phyloP scores from a whole-genome alignment of 2,329 filamentous ascomycete species.

The Bipolaris cookei region DNA sequence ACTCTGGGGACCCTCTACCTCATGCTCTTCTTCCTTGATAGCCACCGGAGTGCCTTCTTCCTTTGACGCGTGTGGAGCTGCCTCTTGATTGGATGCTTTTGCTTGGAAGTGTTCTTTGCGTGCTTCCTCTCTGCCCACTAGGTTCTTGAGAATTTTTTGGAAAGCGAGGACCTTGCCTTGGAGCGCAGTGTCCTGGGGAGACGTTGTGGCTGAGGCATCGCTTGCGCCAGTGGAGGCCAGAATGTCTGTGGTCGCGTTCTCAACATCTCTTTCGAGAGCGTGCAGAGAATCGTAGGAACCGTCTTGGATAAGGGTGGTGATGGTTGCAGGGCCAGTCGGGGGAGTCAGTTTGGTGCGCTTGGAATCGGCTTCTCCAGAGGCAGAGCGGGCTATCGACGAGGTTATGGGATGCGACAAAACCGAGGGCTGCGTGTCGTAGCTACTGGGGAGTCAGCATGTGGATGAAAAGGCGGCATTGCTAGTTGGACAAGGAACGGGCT shows the following conservation, averaged over 20 bases:
- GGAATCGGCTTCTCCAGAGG: slow-evolving; percentile 50
- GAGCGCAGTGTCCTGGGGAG: slow-evolving; percentile 46
- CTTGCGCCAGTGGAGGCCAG: slow-evolving; percentile 41
- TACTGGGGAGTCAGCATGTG: slow-evolving; percentile 27
- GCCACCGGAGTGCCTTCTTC: slow-evolving; percentile 21
- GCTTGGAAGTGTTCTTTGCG: slow-evolving; percentile 21
- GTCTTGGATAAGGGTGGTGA: slow-evolving; percentile 48
- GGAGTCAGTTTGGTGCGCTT: slow-evolving; percentile 56
- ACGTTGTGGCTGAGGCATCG: slow-evolving; percentile 32
- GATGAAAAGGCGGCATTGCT: background rate
- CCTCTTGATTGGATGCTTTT: slow-evolving; percentile 13
- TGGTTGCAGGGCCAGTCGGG: slow-evolving; percentile 37
- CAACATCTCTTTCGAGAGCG: slow-evolving; percentile 53
- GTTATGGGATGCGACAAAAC: slow-evolving; percentile 51
- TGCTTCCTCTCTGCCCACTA: slow-evolving; percentile 40
- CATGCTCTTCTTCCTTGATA: slow-evolving; percentile 32
- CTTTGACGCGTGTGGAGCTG: slow-evolving; percentile 13
- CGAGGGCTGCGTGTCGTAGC: slow-evolving; percentile 55
- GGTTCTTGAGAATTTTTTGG: slow-evolving; percentile 37
- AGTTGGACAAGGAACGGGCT: background rate
- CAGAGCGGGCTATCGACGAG: slow-evolving; percentile 35
- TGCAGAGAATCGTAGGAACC: slow-evolving; percentile 52
- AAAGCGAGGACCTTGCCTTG: slow-evolving; percentile 44
- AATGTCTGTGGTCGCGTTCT: slow-evolving; percentile 49
- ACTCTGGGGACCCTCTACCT: slow-evolving; percentile 46